Base-by-base conservation (phyloP, 2,329 filamentous ascomycete genomes). In the Didymella glomerata region DNA sequence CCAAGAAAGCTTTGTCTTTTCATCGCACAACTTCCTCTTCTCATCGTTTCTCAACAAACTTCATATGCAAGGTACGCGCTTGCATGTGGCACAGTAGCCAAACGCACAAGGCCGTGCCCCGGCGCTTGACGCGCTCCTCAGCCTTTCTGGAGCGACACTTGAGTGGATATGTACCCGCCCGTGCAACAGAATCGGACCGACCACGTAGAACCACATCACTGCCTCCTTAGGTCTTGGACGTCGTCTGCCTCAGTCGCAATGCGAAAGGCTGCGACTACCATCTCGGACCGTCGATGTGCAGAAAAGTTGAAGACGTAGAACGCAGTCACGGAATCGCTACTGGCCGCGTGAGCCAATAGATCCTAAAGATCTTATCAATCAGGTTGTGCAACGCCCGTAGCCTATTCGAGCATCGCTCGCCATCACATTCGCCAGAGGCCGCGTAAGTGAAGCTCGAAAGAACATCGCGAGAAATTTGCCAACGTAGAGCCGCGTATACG, bases 401-500 rank as follows among this genome's bases (percentile, higher is more conserved):
- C 50, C 56, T 47, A 24, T 27, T 47, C 34, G 27, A 59, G 56
- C 56, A 49, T 58, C 50, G 56, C 40, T 38, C 32, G 45, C 38
- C 16, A 41, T 45, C 46, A 27, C 44, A 41, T 41, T 36, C 36
- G 45, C 45, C 45, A 45, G 36, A 54, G 50, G 56, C 46, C 56
- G 56, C 56, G 56, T 54, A 50, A 59, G 56, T 59, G 41, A 46
- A 42, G 56, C 50, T 54, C 32, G 36, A 59, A 59, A 54, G 40
- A 34, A 54, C 40, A 60, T 54, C 38, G 42, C 41, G 49, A 63
- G 41, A 54, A 48, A 30, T 38, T 38, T 44, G 57, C 42, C 52
- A 54, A 50, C 46, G 50, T 34, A 54, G 24, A 54, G 56, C 46
- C 56, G 55, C 60, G 60, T 65, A 60, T 54, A 53, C 54, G 46